Evolutionary conservation across 139 green algal genomes (phyloP).

Genomic region (Coccomyxa sp.): DNA sequence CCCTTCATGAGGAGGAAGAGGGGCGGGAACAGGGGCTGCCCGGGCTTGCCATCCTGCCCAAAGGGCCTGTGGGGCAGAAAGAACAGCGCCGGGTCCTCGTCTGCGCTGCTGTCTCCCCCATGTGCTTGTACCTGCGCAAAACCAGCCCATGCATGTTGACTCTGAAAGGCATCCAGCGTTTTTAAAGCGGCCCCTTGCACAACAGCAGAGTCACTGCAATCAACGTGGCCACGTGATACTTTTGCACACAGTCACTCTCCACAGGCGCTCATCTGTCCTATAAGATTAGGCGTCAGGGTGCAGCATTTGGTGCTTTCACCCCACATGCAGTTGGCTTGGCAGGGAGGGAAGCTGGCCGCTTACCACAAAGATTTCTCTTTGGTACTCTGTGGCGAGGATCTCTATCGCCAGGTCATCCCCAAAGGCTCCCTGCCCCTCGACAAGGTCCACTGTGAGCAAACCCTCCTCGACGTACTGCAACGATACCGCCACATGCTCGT

Average conservation of each 20-base stretch:
- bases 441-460: background rate
- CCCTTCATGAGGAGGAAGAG: constrained; percentile 4
- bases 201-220: too few species aligned
- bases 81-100: background rate
- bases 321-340: too few species aligned
- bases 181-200: too few species aligned
- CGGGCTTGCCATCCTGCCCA: background rate
- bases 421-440: background rate
- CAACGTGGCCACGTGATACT: too few species aligned
- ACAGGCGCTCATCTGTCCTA: too few species aligned
- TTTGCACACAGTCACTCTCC: too few species aligned
- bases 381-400: background rate
- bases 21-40: background rate
- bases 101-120: background rate
- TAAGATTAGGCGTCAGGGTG: too few species aligned
- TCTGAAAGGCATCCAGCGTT: background rate
- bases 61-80: constrained; percentile 3
- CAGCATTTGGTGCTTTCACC: too few species aligned
- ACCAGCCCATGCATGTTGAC: background rate
- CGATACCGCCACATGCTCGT: background rate
- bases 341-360: too few species aligned
- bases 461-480: background rate
- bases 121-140: constrained; percentile 3
- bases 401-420: constrained; percentile 1
- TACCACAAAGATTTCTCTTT: constrained; percentile 1